Percentiles rank a stretch among this genome's conserved stretches.
phyloP scores from a whole-genome alignment of 2,329 filamentous ascomycete genomes.

The Aotearoamyces nothofagi region DNA sequence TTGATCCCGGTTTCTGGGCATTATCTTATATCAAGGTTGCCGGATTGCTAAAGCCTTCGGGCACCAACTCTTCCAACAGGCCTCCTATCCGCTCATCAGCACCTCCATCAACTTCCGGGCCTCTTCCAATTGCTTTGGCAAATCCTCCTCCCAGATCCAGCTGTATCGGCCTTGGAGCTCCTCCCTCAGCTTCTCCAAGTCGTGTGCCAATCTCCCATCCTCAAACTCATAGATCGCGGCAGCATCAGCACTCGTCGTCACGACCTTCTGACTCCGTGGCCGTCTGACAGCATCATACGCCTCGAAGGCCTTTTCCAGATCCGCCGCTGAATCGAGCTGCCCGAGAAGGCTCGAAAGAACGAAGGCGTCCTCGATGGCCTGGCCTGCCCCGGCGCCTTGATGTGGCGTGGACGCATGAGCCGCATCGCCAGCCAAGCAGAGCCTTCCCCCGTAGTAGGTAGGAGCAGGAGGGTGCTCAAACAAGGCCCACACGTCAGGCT shows the following conservation, averaged over 20 bases:
- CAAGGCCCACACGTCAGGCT: slow-evolving; percentile 30
- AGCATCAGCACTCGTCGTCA: slow-evolving; percentile 15
- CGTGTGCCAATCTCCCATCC: slow-evolving; percentile 20
- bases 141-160: slow-evolving; percentile 20
- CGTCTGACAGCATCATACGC: slow-evolving; percentile 34
- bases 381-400: slow-evolving; percentile 40
- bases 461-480: slow-evolving; percentile 29
- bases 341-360: slow-evolving; percentile 30
- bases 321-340: slow-evolving; percentile 18
- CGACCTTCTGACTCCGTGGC: slow-evolving; percentile 16
- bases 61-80: no score
- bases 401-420: slow-evolving; percentile 47
- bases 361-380: slow-evolving; percentile 38
- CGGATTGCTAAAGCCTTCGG: no score
- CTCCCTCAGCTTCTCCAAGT: slow-evolving; percentile 19
- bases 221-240: slow-evolving; percentile 27
- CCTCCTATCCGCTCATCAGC: not conserved
- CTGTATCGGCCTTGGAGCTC: slow-evolving; percentile 17
- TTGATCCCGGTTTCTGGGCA: no score
- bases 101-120: slow-evolving; percentile 20
- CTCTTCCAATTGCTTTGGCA: slow-evolving; percentile 18
- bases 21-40: no score
- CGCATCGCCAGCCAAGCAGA: slow-evolving; percentile 42
- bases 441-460: slow-evolving; percentile 25
- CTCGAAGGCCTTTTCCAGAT: slow-evolving; percentile 30